Percentiles rank a stretch among this genome's conserved stretches.
Conservation (phyloP, 441 rosid species). For the Euphorbia schlechtendalii region DNA sequence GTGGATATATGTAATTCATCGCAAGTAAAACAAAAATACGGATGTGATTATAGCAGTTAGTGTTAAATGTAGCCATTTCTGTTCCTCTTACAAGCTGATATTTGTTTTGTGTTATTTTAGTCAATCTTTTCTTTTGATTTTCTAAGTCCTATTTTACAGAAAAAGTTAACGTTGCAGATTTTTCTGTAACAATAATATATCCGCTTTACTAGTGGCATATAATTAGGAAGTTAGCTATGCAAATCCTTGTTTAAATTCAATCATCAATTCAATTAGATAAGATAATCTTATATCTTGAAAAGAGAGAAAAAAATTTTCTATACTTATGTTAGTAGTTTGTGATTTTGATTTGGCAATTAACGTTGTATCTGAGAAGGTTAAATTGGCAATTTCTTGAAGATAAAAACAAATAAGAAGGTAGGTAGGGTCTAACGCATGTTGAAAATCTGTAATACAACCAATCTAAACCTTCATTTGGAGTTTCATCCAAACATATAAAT, state of each 20-base stretch:
- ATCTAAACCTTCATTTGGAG: background rate
- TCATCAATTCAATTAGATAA: background rate
- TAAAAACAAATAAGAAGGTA: background rate
- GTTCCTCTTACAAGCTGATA: too few species aligned
- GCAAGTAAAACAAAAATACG: background rate
- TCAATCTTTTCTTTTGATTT: too few species aligned
- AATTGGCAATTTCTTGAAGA: background rate
- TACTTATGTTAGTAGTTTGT: too few species aligned
- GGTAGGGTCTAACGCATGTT: background rate
- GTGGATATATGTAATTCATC: background rate
- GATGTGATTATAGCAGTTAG: too few species aligned
- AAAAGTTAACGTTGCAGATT: too few species aligned
- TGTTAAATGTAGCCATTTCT: background rate
- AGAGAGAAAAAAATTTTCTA: too few species aligned
- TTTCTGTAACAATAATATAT: too few species aligned
- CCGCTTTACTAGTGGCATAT: background rate
- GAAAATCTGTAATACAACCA: background rate
- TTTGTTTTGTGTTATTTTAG: too few species aligned
- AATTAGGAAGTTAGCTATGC: background rate
- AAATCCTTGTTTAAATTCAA: background rate
- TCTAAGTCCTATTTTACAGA: too few species aligned
- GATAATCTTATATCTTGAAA: background rate
- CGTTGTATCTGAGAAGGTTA: background rate
- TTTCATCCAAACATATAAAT: background rate
- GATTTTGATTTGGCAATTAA: background rate